Evolutionary conservation across 73 alveolate genomes (phyloP), one percentile per base, ranked within the genome.

Genomic region (Paramecium biaurelia): DNA sequence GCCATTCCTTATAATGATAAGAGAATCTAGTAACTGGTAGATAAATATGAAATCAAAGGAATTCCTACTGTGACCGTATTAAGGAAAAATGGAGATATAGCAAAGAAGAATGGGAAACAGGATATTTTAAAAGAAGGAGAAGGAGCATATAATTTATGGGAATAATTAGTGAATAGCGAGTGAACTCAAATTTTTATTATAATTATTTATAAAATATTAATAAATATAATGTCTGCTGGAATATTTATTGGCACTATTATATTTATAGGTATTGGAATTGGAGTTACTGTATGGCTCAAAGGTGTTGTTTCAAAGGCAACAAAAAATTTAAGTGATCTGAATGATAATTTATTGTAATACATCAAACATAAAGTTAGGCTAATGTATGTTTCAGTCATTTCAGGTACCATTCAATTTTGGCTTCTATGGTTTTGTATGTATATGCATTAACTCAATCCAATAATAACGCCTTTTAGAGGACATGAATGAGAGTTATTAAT

Each of bases 11-110:
- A 82, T 59, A 87, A 93, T 18, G 99, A 96, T 86, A 93, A 86
- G 30, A 93, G 98, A 85, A 93, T 97, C 30, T 92, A 92, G 70
- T 88, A 93, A 70, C 37, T 96, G 38, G 92, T 94, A 18, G 95
- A 92, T 57, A 95, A 95, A 84, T 97, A 93, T 90, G 96, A 92
- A 43, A 96, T 97, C 10, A 92, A 92, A 57, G 99, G 99, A 28
- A 96, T 97, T 32, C 99, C 99, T 20, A 57, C 88, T 5, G 85
- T 93, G 43, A 79, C 92, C 12, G 92, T 93, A 10, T 38, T 93
- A 28, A 93, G 92, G 45, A 23, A 43, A 21, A 93, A 93, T 90
- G 96, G 96, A 41, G 93, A 93, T 37, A 84, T 93, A 74, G 96
- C 95, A 21, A 43, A 53, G 57, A 92, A 94, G 58, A 74, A 79